Evolutionary conservation across 2,329 filamentous ascomycete species (phyloP).

Genomic region (Pseudocercospora fuligena): DNA sequence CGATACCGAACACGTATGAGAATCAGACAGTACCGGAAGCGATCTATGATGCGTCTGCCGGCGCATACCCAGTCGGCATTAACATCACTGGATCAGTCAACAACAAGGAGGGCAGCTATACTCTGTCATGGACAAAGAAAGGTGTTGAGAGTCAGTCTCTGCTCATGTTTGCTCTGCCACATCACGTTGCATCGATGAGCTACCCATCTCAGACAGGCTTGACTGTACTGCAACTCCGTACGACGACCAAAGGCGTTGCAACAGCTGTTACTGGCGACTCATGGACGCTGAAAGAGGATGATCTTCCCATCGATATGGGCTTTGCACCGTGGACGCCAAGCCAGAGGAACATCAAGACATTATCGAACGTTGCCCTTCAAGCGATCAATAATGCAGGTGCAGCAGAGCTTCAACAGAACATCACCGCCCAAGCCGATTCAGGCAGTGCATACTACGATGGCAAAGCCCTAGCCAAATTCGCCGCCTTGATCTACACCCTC

Average conservation of each 20-base stretch:
- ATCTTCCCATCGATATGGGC: slow-evolving; percentile 73
- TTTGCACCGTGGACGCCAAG: slow-evolving; percentile 77
- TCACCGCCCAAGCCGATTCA: slow-evolving; percentile 72
- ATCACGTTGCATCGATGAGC: slow-evolving; percentile 80
- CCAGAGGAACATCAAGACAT: slow-evolving; percentile 42
- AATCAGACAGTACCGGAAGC: slow-evolving; percentile 58
- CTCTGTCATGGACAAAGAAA: slow-evolving; percentile 71
- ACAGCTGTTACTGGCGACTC: slow-evolving; percentile 71
- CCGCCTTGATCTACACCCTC: slow-evolving; percentile 49
- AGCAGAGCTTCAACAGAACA: slow-evolving; percentile 74
- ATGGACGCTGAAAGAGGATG: slow-evolving; percentile 78
- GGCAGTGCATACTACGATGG: slow-evolving; percentile 94
- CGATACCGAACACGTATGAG: slow-evolving; percentile 57
- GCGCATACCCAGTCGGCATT: slow-evolving; percentile 72
- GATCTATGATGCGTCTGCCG: slow-evolving; percentile 75
- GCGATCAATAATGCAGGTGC: slow-evolving; percentile 65
- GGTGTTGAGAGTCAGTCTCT: slow-evolving; percentile 66
- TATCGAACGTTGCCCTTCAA: slow-evolving; percentile 51
- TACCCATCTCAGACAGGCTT: slow-evolving; percentile 54
- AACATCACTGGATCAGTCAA: slow-evolving; percentile 66
- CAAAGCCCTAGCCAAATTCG: slow-evolving; percentile 57
- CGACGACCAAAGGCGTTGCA: slow-evolving; percentile 83
- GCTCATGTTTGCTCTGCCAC: slow-evolving; percentile 86
- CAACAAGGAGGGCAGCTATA: slow-evolving; percentile 70
- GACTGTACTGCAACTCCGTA: slow-evolving; percentile 66